phyloP scores from a whole-genome alignment of 106 monocot species.

The Dactylorhiza incarnata region DNA sequence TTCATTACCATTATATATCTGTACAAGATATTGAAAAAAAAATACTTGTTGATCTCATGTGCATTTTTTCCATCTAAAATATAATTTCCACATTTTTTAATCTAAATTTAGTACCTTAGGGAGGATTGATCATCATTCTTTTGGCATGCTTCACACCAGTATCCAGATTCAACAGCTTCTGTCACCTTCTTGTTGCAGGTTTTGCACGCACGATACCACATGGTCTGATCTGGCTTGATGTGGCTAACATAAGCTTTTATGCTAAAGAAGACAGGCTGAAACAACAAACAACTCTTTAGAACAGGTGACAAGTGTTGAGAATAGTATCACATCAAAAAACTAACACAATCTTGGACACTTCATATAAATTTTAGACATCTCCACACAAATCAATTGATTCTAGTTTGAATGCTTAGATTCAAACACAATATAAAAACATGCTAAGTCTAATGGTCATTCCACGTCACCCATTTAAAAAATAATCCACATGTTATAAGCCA shows the following conservation, averaged over 20 bases:
- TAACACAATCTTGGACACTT: too few species aligned
- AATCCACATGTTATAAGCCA: too few species aligned
- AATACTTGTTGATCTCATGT: not conserved
- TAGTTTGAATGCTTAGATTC: too few species aligned
- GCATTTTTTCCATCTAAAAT: not conserved
- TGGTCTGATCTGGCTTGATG: constrained; percentile 85
- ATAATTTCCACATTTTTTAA: not conserved
- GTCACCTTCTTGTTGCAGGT: constrained; percentile 96
- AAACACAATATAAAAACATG: too few species aligned
- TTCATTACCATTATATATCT: constrained; percentile 90
- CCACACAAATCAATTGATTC: too few species aligned
- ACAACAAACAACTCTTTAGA: not conserved
- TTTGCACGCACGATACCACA: constrained; percentile 99
- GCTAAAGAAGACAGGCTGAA: constrained; percentile 80
- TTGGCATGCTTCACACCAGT: constrained; percentile 94
- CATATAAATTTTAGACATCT: too few species aligned
- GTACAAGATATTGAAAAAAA: not conserved
- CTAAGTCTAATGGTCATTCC: too few species aligned
- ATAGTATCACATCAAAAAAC: too few species aligned
- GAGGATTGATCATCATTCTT: constrained; percentile 83
- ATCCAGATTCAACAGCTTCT: constrained; percentile 78
- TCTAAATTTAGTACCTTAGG: constrained; percentile 43
- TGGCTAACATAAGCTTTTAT: constrained; percentile 62
- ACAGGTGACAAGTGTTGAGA: not conserved
- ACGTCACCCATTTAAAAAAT: too few species aligned